These are phyloP conservation scores for Camellia japonica DNA, from an alignment of 148 eudicot genomes.

Conservation along the genomic window DNA sequence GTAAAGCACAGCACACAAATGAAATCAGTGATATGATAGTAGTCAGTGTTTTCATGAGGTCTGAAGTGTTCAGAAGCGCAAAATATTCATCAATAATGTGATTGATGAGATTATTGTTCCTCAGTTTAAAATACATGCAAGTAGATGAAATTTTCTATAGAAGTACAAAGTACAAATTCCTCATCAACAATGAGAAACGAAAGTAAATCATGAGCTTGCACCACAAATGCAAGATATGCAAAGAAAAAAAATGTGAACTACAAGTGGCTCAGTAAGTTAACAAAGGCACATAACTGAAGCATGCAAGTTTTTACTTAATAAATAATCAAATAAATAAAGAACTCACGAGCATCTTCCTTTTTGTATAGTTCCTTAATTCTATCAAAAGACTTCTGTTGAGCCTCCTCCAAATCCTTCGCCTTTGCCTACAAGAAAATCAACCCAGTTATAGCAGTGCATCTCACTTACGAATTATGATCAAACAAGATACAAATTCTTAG, in stretches of 20 bases:
- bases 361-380: conserved; percentile 52
- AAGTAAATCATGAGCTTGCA: not conserved
- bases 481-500: not conserved
- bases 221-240: not conserved
- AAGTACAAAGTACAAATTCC: not conserved
- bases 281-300: not conserved
- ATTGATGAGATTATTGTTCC: not conserved
- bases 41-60: not conserved
- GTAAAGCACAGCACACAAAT: not conserved
- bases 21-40: not conserved
- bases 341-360: conserved; percentile 70
- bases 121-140: not conserved
- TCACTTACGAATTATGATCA: not conserved
- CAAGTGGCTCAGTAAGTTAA: not conserved
- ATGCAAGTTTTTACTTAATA: not conserved
- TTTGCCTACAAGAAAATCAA: conserved; percentile 54
- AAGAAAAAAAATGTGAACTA: conserved; percentile 11
- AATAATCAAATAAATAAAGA: conserved; percentile 10
- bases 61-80: not conserved
- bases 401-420: conserved; percentile 55
- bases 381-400: conserved; percentile 45
- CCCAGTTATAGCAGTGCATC: not conserved
- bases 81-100: not conserved
- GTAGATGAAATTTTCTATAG: not conserved
- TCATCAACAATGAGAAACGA: not conserved